Conservation (phyloP, 108 stramenopile species). For the Schizochytrium sp. region DNA sequence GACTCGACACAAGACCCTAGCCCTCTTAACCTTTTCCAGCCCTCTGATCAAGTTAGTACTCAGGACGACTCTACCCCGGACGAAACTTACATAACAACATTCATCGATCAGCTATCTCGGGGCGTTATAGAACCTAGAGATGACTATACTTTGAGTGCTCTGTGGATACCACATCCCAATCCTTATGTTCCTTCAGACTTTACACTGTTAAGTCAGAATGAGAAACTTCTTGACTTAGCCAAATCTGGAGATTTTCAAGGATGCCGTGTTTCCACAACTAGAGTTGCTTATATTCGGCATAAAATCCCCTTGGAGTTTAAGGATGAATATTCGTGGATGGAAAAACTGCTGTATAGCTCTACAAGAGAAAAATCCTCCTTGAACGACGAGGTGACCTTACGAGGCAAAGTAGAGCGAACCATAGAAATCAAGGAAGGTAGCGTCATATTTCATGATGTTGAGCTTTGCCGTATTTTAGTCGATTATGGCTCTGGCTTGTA, state of each 20-base stretch:
- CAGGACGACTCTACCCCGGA: too few relatives aligned
- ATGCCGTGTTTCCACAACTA: not conserved
- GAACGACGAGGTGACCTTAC: not conserved
- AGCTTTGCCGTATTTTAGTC: not conserved
- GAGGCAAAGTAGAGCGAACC: not conserved
- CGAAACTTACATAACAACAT: too few relatives aligned
- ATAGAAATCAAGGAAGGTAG: not conserved
- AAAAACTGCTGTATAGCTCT: not conserved
- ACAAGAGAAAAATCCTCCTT: not conserved
- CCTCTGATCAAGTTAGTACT: too few relatives aligned
- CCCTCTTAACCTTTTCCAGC: too few relatives aligned
- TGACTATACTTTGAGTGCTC: not conserved
- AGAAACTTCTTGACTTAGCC: too few relatives aligned
- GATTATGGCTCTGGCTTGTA: constrained; percentile 24
- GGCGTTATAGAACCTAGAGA: not conserved
- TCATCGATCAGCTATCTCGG: not conserved
- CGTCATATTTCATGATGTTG: not conserved
- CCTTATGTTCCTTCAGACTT: constrained; percentile 18
- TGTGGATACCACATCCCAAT: not conserved
- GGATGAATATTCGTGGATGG: not conserved
- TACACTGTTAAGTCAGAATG: not conserved
- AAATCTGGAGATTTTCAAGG: too few relatives aligned
- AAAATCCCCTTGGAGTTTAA: not conserved
- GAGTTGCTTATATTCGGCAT: not conserved
- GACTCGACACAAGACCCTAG: not conserved